Percentiles rank a stretch among this genome's conserved stretches.
Evolutionary conservation across 1,284 basidiomycete species (phyloP).

Genomic region (Microbotryum intermedium): DNA sequence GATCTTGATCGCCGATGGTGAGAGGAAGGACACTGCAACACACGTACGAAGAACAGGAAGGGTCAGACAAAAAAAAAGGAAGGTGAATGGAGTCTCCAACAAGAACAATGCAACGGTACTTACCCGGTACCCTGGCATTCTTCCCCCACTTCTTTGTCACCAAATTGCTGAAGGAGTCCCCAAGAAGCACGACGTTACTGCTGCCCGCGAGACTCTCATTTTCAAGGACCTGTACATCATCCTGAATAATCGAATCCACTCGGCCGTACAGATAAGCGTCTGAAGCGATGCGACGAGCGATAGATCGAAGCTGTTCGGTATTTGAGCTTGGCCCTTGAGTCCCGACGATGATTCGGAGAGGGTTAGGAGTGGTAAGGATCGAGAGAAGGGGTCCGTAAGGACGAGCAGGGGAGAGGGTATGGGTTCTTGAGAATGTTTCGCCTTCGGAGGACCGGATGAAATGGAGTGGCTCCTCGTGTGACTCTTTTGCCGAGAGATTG

Average conservation of each 20-base stretch:
- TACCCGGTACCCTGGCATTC: not conserved
- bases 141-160: not conserved
- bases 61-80: not conserved
- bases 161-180: not conserved
- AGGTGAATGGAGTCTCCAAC: not conserved
- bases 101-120: not conserved
- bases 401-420: slow-evolving; percentile 30
- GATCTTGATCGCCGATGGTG: not conserved
- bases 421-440: not conserved
- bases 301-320: slow-evolving; percentile 38
- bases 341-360: slow-evolving; percentile 53
- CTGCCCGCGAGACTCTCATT: not conserved
- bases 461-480: not conserved
- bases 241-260: slow-evolving; percentile 56
- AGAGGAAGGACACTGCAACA: not conserved
- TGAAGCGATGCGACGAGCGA: slow-evolving; percentile 59
- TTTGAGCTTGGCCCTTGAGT: slow-evolving; percentile 2
- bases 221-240: slow-evolving; percentile 43
- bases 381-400: slow-evolving; percentile 54
- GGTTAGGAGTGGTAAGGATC: slow-evolving; percentile 50
- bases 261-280: slow-evolving; percentile 60
- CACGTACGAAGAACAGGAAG: not conserved
- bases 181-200: slow-evolving; percentile 5
- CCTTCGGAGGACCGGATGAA: not conserved
- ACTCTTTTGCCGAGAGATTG: not conserved